Conservation (phyloP, 2,329 filamentous ascomycete genomes). For the Hypomyces rosellus region DNA sequence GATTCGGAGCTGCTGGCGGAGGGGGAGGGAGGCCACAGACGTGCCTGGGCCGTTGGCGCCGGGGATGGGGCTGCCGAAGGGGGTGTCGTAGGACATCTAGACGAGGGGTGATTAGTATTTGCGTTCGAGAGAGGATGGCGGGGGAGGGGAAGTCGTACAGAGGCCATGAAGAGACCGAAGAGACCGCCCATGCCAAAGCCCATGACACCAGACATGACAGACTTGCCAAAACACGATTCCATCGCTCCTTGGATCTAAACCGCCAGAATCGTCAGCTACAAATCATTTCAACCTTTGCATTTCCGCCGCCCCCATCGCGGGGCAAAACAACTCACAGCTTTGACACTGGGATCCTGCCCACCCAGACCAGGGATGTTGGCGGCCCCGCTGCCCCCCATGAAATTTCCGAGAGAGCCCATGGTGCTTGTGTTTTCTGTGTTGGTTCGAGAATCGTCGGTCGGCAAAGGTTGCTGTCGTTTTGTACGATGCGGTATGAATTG, state of each 20-base stretch:
- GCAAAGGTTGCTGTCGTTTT: background rate
- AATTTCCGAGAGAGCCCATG: constrained; percentile 29
- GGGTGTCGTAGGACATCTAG: constrained; percentile 97
- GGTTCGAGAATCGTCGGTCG: background rate
- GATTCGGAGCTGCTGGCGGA: constrained; percentile 72
- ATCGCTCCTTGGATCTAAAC: constrained; percentile 71
- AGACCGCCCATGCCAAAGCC: constrained; percentile 90
- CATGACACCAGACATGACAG: constrained; percentile 82
- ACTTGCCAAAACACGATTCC: constrained; percentile 89
- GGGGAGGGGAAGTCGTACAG: constrained; percentile 51
- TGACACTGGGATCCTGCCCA: constrained; percentile 46
- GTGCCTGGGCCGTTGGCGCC: constrained; percentile 29
- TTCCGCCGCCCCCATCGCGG: background rate
- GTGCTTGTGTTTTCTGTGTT: background rate
- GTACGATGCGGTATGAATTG: background rate
- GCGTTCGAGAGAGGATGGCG: background rate
- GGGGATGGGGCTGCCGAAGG: constrained; percentile 53
- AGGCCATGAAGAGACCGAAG: constrained; percentile 97
- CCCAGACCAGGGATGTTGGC: constrained; percentile 20
- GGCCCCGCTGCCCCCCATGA: constrained; percentile 26
- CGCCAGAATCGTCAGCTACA: constrained; percentile 4
- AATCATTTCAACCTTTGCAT: background rate
- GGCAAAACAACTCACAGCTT: constrained; percentile 34
- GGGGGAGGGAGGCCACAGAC: constrained; percentile 59
- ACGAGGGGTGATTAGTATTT: constrained; percentile 12